phyloP scores from a whole-genome alignment of 2,329 filamentous ascomycete species.

The Ilyonectria mors-panacis region DNA sequence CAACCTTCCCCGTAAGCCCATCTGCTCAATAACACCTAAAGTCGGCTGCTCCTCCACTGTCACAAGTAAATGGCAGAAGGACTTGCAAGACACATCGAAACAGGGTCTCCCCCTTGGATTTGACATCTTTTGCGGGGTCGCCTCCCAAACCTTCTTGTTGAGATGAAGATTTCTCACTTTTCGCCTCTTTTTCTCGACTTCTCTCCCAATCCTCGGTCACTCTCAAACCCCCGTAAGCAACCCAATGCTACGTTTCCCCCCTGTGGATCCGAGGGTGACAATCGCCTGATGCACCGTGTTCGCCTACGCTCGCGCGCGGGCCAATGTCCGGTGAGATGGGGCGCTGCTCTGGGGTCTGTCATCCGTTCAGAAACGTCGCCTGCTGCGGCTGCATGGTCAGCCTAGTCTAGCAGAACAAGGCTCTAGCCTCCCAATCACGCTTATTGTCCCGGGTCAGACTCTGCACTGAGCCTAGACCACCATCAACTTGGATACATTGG shows the following conservation, averaged over 20 bases:
- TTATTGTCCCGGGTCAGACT: slow-evolving; percentile 7
- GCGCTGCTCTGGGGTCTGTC: slow-evolving; percentile 10
- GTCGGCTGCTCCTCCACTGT: not conserved
- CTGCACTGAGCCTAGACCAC: slow-evolving; percentile 15
- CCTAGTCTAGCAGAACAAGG: slow-evolving; percentile 20
- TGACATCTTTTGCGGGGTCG: not conserved
- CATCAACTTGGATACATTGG: slow-evolving; percentile 12
- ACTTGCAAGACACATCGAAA: not conserved
- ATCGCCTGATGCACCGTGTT: slow-evolving; percentile 30
- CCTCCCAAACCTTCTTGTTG: not conserved
- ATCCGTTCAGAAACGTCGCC: slow-evolving; percentile 14
- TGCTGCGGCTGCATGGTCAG: slow-evolving; percentile 2
- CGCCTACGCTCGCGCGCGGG: slow-evolving; percentile 14
- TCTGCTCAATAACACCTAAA: not conserved
- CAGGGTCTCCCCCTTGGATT: not conserved
- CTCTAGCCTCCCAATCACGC: slow-evolving; percentile 27
- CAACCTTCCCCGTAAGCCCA: not conserved
- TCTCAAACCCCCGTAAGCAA: not conserved
- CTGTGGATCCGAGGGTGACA: slow-evolving; percentile 13
- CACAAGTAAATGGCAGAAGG: not conserved
- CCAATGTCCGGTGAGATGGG: slow-evolving; percentile 15
- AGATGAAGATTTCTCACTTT: not conserved
- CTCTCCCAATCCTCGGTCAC: not conserved
- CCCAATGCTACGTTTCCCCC: slow-evolving; percentile 8
- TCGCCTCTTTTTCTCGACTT: not conserved